Percentiles rank a stretch among this genome's conserved stretches.
phyloP scores from a whole-genome alignment of 1,139 yeast genomes.

The Candida freyschussii region DNA sequence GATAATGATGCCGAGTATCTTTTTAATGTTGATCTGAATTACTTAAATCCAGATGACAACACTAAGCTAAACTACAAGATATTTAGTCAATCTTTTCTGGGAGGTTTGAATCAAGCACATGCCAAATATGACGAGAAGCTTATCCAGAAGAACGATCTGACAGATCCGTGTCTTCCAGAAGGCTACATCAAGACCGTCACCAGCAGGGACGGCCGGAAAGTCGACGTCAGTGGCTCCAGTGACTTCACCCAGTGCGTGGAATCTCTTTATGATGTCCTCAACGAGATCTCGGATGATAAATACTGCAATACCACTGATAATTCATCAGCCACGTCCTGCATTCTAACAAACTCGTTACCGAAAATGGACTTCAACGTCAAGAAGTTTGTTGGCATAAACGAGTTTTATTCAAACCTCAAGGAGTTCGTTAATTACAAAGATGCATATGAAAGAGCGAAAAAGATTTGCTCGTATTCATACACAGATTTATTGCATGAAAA shows the following conservation, averaged over 20 bases:
- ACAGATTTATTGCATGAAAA: constrained; percentile 25
- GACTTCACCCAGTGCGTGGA: constrained; percentile 51
- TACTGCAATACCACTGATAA: constrained; percentile 28
- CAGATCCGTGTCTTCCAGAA: constrained; percentile 63
- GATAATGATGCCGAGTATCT: constrained; percentile 52
- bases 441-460: constrained; percentile 17
- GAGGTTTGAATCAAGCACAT: constrained; percentile 75
- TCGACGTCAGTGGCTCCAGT: constrained; percentile 53
- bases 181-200: constrained; percentile 25
- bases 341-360: constrained; percentile 52
- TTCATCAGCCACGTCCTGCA: constrained; percentile 37
- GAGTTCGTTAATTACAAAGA: constrained; percentile 20
- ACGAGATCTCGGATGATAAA: constrained; percentile 34
- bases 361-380: constrained; percentile 50
- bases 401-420: constrained; percentile 45
- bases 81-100: constrained; percentile 70
- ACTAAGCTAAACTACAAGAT: constrained; percentile 42
- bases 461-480: constrained; percentile 19
- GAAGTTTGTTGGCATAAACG: constrained; percentile 46
- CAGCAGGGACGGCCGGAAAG: constrained; percentile 18
- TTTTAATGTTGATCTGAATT: constrained; percentile 45
- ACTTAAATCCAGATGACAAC: constrained; percentile 31
- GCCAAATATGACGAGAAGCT: constrained; percentile 41
- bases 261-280: constrained; percentile 49
- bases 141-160: constrained; percentile 26